These are phyloP conservation scores for Mucor saturninus DNA, from an alignment of 371 early-diverging fungal species.

Conservation along the genomic window DNA sequence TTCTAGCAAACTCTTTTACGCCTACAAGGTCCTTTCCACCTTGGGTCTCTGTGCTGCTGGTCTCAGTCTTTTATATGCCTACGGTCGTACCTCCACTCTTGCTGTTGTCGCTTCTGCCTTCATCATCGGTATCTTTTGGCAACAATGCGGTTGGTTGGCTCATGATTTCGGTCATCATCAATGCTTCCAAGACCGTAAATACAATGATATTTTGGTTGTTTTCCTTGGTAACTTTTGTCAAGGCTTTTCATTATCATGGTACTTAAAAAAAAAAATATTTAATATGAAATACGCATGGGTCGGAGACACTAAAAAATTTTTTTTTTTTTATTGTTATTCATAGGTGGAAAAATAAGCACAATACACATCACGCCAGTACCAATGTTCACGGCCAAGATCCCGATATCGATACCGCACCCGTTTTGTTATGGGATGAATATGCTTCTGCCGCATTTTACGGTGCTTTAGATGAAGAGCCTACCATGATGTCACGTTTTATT, in stretches of 20 bases:
- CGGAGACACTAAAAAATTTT: slow-evolving; percentile 14
- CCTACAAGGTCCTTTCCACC: slow-evolving; percentile 65
- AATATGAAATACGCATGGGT: too few relatives aligned
- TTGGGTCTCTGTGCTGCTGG: slow-evolving; percentile 59
- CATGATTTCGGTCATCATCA: slow-evolving; percentile 91
- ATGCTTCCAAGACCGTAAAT: slow-evolving; percentile 71
- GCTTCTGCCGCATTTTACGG: slow-evolving; percentile 77
- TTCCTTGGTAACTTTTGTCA: slow-evolving; percentile 82
- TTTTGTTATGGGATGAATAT: slow-evolving; percentile 85
- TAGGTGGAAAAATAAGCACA: slow-evolving; percentile 92
- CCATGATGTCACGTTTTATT: slow-evolving; percentile 65
- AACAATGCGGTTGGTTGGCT: slow-evolving; percentile 89
- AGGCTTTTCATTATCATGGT: slow-evolving; percentile 77
- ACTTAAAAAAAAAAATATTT: slow-evolving; percentile 13
- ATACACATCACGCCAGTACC: slow-evolving; percentile 86
- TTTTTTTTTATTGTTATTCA: slow-evolving; percentile 21
- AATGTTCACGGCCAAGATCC: slow-evolving; percentile 87
- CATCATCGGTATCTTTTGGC: slow-evolving; percentile 81
- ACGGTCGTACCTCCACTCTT: slow-evolving; percentile 57
- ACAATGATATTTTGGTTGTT: slow-evolving; percentile 70
- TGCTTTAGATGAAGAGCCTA: slow-evolving; percentile 51
- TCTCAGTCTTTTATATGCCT: slow-evolving; percentile 55
- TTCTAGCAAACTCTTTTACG: slow-evolving; percentile 72
- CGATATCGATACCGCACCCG: slow-evolving; percentile 87
- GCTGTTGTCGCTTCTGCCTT: slow-evolving; percentile 65